These are phyloP conservation scores for Vigna reflexopilosa DNA, from an alignment of 306 rosid species.

Conservation along the genomic window DNA sequence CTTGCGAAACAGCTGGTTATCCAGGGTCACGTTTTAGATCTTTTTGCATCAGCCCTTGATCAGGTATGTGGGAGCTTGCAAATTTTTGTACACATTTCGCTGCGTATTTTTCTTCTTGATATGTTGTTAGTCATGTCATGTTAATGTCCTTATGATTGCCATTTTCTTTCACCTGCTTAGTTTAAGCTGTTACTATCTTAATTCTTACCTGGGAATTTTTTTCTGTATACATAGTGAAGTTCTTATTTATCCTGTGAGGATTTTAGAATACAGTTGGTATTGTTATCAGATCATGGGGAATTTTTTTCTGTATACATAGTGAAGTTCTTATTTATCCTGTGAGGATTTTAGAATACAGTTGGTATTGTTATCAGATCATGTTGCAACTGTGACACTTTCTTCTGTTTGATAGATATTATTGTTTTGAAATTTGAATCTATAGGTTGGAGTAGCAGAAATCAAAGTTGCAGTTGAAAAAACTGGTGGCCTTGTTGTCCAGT, in stretches of 20 bases:
- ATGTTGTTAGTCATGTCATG: constrained; percentile 1
- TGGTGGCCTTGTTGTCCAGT: constrained; percentile 85
- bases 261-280: constrained; percentile 15
- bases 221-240: neutral
- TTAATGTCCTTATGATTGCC: neutral
- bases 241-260: constrained; percentile 13
- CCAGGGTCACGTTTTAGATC: constrained; percentile 89
- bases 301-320: neutral
- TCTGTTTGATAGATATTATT: constrained; percentile 21
- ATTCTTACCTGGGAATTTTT: neutral
- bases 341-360: constrained; percentile 8
- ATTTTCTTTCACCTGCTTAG: neutral
- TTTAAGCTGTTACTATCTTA: neutral
- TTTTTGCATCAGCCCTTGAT: constrained; percentile 96
- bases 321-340: constrained; percentile 15
- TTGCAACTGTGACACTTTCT: constrained; percentile 22
- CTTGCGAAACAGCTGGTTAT: constrained; percentile 82
- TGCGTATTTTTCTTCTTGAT: neutral
- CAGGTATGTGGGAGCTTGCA: constrained; percentile 63
- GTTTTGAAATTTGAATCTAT: constrained; percentile 46
- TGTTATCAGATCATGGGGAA: neutral
- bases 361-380: constrained; percentile 11
- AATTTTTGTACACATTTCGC: constrained; percentile 29
- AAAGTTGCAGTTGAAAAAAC: constrained; percentile 89
- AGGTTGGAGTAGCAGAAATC: constrained; percentile 98